Base-by-base conservation (phyloP, 2,329 filamentous ascomycete genomes). In the Alternaria arbusti region DNA sequence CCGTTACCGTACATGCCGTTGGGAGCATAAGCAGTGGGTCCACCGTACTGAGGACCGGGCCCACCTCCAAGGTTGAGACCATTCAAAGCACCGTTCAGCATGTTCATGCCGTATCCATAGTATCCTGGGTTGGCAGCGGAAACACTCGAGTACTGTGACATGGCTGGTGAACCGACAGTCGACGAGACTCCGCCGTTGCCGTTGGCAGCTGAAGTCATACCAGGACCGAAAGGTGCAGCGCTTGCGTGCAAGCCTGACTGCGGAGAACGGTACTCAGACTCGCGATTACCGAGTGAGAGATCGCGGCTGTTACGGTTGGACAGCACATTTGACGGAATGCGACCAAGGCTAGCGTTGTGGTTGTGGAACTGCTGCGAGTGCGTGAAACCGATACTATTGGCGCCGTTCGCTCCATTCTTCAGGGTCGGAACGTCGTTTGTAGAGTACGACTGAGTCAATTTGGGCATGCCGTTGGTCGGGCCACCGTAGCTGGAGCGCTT, bases 401-500 rank as follows among this genome's bases (percentile, higher is more conserved):
- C 55, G 36, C 75, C 71, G 51, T 86, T 82, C 54, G 84, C 80
- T 51, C 82, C 85, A 69, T 86, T 90, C 86, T 96, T 97, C 74
- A 94, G 84, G 8, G 94, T 96, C 5, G 94, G 92, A 20, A 97
- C 86, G 74, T 98, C 94, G 79, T 91, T 96, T 57, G 93, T 89
- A 10, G 96, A 97, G 82, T 92, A 97, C 0, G 95, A 97, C 47
- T 91, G 90, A 80, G 94, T 92, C 61, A 97, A 81, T 83, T 92
- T 93, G 28, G 90, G 91, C 57, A 88, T 87, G 25, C 87, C 85
- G 78, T 91, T 86, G 63, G 66, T 67, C 81, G 57, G 89, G 89
- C 81, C 90, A 84, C 68, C 74, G 52, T 81, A 79, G 61, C 80
- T 80, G 12, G 83, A 80, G 56, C 82, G 82, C 78, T 84, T 83